Evolutionary conservation across 1,284 basidiomycete species (phyloP).

Genomic region (Tilletiaria anomala): DNA sequence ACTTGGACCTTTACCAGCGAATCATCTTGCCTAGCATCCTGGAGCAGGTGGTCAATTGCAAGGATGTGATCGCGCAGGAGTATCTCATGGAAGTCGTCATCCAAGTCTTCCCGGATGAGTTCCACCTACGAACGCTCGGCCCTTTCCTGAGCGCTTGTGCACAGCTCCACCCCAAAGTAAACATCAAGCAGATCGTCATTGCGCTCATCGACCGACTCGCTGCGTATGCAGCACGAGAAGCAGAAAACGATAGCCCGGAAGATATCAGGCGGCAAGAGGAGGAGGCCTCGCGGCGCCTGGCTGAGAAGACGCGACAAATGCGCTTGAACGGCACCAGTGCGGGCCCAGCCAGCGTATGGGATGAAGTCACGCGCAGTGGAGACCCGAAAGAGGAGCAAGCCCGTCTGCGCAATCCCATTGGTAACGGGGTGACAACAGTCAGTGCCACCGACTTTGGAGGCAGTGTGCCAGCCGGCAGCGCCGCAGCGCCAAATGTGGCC

Average conservation of each 20-base stretch:
- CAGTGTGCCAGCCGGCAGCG: conserved; percentile 8
- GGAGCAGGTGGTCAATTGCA: conserved; percentile 39
- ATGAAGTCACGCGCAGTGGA: conserved; percentile 11
- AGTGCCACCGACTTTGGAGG: neutral
- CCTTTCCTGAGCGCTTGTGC: conserved; percentile 37
- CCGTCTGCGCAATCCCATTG: neutral
- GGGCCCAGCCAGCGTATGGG: conserved; percentile 24
- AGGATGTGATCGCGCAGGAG: conserved; percentile 38
- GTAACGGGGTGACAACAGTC: neutral
- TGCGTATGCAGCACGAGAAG: conserved; percentile 35
- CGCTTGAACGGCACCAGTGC: conserved; percentile 18
- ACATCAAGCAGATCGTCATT: conserved; percentile 39
- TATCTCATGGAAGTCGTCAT: conserved; percentile 40
- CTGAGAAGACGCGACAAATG: conserved; percentile 30
- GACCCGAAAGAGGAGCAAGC: neutral
- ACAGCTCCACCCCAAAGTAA: conserved; percentile 37
- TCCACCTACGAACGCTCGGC: conserved; percentile 34
- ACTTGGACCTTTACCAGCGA: conserved; percentile 31
- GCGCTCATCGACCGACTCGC: conserved; percentile 36
- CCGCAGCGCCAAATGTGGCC: conserved; percentile 29
- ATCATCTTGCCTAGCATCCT: conserved; percentile 34
- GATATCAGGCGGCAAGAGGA: conserved; percentile 34
- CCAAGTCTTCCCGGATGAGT: conserved; percentile 39
- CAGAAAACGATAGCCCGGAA: conserved; percentile 35
- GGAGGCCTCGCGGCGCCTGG: conserved; percentile 25